A percentile compares a stretch with the other conserved stretches of the same genome.
Evolutionary conservation across 2,329 filamentous ascomycete genomes (phyloP).

Genomic region (Colletotrichum sp.): DNA sequence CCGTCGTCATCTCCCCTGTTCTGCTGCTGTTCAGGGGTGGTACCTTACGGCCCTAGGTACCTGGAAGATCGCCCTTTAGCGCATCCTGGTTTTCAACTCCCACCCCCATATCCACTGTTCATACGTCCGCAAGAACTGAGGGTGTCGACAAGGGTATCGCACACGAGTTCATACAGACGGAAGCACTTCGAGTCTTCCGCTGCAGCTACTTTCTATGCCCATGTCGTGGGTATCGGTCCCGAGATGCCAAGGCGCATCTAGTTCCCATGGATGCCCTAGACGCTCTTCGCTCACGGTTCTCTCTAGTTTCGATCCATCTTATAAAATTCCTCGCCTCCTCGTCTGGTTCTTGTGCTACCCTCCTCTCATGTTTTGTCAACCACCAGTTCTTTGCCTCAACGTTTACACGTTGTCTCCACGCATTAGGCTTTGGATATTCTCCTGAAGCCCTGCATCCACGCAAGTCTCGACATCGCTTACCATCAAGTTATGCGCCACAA

Average conservation of each 20-base stretch:
- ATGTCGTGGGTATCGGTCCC: slow-evolving; percentile 18
- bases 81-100: slow-evolving; percentile 2
- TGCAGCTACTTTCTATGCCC: slow-evolving; percentile 12
- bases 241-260: slow-evolving; percentile 11
- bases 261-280: not conserved
- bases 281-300: not conserved
- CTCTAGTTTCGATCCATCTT: slow-evolving; percentile 7
- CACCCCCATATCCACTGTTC: slow-evolving; percentile 5
- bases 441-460: not conserved
- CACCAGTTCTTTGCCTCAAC: not conserved
- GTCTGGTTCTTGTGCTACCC: not conserved
- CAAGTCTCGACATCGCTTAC: not conserved
- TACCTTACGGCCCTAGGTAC: slow-evolving; percentile 19
- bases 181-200: slow-evolving; percentile 13
- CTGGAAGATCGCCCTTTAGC: slow-evolving; percentile 7
- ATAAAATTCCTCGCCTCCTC: slow-evolving; percentile 18
- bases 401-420: not conserved
- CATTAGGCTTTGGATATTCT: not conserved
- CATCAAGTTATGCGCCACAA: slow-evolving; percentile 1
- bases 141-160: slow-evolving; percentile 9
- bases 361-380: not conserved
- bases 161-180: slow-evolving; percentile 11
- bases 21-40: not conserved
- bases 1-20: slow-evolving; percentile 11
- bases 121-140: slow-evolving; percentile 18